phyloP scores from a whole-genome alignment of 2,329 filamentous ascomycete genomes.

The Dactylellina parvicollis region DNA sequence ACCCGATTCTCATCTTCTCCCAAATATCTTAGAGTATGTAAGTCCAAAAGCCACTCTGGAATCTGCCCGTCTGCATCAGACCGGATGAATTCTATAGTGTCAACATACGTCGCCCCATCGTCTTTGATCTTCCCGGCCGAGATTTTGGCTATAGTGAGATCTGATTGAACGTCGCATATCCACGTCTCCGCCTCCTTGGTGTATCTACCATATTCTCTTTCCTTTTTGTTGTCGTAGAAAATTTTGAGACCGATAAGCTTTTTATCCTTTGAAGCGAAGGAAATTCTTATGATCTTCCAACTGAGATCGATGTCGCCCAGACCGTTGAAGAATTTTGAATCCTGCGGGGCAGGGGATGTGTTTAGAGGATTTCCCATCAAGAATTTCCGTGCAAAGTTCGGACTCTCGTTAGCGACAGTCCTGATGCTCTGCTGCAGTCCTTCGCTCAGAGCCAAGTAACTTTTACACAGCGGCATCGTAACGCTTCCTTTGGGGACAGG shows the following conservation, averaged over 20 bases:
- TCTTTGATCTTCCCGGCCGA: neutral
- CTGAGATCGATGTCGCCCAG: neutral
- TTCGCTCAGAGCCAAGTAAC: neutral
- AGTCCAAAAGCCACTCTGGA: constrained; percentile 8
- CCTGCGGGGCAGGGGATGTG: neutral
- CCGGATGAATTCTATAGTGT: neutral
- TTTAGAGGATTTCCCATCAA: neutral
- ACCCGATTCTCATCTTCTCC: neutral
- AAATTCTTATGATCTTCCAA: constrained; percentile 1
- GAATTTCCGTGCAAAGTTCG: neutral
- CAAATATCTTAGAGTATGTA: constrained; percentile 5
- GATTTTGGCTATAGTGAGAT: neutral
- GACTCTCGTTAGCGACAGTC: neutral
- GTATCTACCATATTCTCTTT: neutral
- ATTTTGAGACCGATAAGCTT: constrained; percentile 1
- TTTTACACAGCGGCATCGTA: neutral
- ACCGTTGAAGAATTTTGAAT: neutral
- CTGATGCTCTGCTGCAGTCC: neutral
- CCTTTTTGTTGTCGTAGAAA: neutral
- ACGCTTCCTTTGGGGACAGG: neutral
- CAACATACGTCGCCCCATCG: neutral
- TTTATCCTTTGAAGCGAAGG: neutral
- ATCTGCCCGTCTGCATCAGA: neutral
- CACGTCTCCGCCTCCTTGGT: neutral
- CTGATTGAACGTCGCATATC: neutral